These are phyloP conservation scores for Diplodia seriata DNA, from an alignment of 2,329 filamentous ascomycete genomes.

Conservation along the genomic window DNA sequence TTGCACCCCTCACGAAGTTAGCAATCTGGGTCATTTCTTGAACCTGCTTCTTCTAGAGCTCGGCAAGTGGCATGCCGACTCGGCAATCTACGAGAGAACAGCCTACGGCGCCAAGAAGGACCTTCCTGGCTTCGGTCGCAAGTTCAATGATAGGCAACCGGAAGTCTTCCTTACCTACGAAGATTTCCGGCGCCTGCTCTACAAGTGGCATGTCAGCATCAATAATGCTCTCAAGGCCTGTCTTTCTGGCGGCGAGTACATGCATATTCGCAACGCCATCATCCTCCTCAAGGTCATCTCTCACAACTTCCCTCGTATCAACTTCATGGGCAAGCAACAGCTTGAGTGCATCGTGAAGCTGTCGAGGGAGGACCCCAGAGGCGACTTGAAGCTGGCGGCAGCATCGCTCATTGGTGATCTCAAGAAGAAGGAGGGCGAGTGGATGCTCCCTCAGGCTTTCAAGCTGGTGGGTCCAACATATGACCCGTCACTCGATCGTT, in stretches of 20 bases:
- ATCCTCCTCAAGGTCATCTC: constrained; percentile 83
- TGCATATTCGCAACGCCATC: constrained; percentile 96
- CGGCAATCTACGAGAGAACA: constrained; percentile 79
- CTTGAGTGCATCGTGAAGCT: constrained; percentile 71
- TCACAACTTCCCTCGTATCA: constrained; percentile 84
- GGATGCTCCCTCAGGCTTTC: constrained; percentile 78
- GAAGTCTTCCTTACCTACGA: constrained; percentile 79
- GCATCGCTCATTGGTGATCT: constrained; percentile 74
- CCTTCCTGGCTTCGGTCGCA: constrained; percentile 79
- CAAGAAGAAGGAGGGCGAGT: constrained; percentile 69
- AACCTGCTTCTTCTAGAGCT: constrained; percentile 82
- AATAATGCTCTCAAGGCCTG: constrained; percentile 81
- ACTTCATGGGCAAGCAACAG: constrained; percentile 79
- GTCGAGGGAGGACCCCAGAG: constrained; percentile 65
- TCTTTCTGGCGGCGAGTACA: constrained; percentile 85
- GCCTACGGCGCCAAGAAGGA: constrained; percentile 71
- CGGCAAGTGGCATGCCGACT: constrained; percentile 81
- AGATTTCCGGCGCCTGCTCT: constrained; percentile 83
- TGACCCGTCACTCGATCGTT: neutral
- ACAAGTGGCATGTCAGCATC: constrained; percentile 88
- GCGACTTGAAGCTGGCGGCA: constrained; percentile 77
- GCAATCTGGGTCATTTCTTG: constrained; percentile 91
- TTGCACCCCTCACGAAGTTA: constrained; percentile 87
- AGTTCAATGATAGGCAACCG: constrained; percentile 70
- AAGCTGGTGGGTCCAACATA: constrained; percentile 61